These are phyloP conservation scores for Colletotrichum godetiae DNA, from an alignment of 2,329 filamentous ascomycete genomes.

Conservation along the genomic window DNA sequence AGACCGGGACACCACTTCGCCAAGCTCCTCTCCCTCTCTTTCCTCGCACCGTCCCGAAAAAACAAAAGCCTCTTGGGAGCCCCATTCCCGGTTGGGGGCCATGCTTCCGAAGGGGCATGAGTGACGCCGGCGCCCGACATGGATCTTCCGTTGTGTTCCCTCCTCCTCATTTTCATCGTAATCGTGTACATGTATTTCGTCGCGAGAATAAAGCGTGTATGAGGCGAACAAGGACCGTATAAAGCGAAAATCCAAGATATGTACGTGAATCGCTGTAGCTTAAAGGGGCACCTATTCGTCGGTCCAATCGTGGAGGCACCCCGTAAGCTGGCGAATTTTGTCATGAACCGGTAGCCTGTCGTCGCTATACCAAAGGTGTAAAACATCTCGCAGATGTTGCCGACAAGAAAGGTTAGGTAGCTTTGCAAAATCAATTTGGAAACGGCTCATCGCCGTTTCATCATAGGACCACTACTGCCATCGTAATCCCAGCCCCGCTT, in stretches of 20 bases:
- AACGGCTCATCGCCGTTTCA: slow-evolving; percentile 38
- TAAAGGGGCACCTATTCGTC: neutral
- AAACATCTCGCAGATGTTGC: neutral
- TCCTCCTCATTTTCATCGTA: slow-evolving; percentile 29
- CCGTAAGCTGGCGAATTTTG: neutral
- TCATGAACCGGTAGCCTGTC: neutral
- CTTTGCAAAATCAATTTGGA: slow-evolving; percentile 1
- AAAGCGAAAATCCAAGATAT: slow-evolving; percentile 26
- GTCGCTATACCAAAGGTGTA: neutral
- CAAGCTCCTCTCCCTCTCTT: slow-evolving; percentile 14
- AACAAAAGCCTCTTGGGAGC: neutral
- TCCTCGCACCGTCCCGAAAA: slow-evolving; percentile 14
- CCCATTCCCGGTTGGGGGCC: neutral
- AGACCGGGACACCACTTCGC: slow-evolving; percentile 12
- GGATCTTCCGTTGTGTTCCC: neutral
- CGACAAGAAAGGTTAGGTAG: neutral
- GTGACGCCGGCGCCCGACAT: slow-evolving; percentile 24
- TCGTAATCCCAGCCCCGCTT: slow-evolving; percentile 73
- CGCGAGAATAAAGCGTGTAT: slow-evolving; percentile 26
- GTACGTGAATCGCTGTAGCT: slow-evolving; percentile 22
- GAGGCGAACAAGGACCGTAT: slow-evolving; percentile 13
- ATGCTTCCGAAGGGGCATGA: slow-evolving; percentile 19
- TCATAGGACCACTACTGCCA: slow-evolving; percentile 42
- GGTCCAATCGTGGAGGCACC: neutral
- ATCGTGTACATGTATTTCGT: slow-evolving; percentile 35